Evolutionary conservation across 139 green algal genomes (phyloP), one percentile per base, ranked within the genome.

Genomic region (Chloropicon primus): DNA sequence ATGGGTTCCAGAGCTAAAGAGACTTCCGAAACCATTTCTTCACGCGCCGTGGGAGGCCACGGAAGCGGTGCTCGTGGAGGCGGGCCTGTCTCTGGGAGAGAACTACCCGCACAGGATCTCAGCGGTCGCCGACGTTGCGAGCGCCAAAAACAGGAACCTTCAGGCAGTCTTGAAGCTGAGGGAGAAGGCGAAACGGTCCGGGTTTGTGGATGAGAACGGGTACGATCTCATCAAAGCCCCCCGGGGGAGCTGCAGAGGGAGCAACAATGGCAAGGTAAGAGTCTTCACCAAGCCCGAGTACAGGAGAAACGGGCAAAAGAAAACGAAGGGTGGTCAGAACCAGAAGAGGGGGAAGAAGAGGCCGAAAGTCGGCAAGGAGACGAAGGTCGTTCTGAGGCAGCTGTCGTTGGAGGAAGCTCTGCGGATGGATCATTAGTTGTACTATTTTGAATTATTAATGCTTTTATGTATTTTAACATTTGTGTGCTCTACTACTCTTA

Each of bases 161-260:
- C 10, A 62, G 41, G 41, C 41, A 62, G 41, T 99, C 0, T 93
- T 96, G 88, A 72, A 84, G 72, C 87, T 99, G 78, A 85, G 94
- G 1, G 86, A 84, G 27, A 88, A 96, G 86, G 94, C 96, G 86
- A 74, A 86, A n/a, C 73, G 83, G 22, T 80, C 76, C 23, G 73
- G 54, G 2, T 78, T 79, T 2, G 86, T 84, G 10, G 79, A 25
- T 1, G 53, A 54, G 41, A 72, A 79, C 26, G 80, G 80, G 72
- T 79, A 83, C 71, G 80, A 84, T 27, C 5, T 75, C 24, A 27
- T 75, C 10, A 27, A 27, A 75, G 25, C 25, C 10, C 72, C 29
- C 73, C 28, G 2, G 80, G 83, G 77, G 74, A 86, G 83, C 81
- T 72, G 0, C 62, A 53, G 1, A 74, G 62, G 74, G 25, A 71